These are phyloP conservation scores for Pleurotus cornucopiae DNA, from an alignment of 768 basidiomycete species.

Conservation along the genomic window DNA sequence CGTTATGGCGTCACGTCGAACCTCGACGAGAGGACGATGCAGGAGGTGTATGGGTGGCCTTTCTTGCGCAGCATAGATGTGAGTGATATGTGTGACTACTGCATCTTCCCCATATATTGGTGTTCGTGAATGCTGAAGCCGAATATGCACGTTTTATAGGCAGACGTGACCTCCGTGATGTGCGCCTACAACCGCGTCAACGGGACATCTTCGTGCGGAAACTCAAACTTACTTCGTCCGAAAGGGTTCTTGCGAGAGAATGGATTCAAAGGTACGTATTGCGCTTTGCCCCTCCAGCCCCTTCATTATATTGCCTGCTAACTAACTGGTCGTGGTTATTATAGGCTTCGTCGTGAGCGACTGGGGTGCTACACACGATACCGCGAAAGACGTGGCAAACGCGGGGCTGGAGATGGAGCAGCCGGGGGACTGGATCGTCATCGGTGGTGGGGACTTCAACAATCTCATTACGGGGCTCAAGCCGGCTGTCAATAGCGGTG, in stretches of 20 bases:
- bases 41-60: slow-evolving; percentile 50
- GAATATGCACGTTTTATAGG: slow-evolving; percentile 20
- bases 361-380: slow-evolving; percentile 49
- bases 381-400: slow-evolving; percentile 41
- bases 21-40: slow-evolving; percentile 54
- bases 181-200: slow-evolving; percentile 53
- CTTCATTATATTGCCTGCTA: background rate
- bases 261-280: slow-evolving; percentile 37
- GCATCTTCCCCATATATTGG: too few relatives aligned
- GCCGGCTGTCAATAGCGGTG: slow-evolving; percentile 29
- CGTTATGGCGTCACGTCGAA: slow-evolving; percentile 41
- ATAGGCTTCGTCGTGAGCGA: slow-evolving; percentile 47
- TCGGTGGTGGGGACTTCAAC: slow-evolving; percentile 35
- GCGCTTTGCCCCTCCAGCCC: background rate
- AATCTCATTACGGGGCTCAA: slow-evolving; percentile 20
- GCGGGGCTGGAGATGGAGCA: slow-evolving; percentile 49
- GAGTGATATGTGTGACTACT: background rate
- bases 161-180: slow-evolving; percentile 49
- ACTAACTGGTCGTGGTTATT: background rate
- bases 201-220: slow-evolving; percentile 62
- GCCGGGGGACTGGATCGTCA: slow-evolving; percentile 43
- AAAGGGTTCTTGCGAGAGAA: slow-evolving; percentile 31
- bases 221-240: slow-evolving; percentile 42
- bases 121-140: too few relatives aligned
- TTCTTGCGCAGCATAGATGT: slow-evolving; percentile 48